Base-by-base conservation (phyloP, 2,329 filamentous ascomycete species). In the Xylaria sp. region DNA sequence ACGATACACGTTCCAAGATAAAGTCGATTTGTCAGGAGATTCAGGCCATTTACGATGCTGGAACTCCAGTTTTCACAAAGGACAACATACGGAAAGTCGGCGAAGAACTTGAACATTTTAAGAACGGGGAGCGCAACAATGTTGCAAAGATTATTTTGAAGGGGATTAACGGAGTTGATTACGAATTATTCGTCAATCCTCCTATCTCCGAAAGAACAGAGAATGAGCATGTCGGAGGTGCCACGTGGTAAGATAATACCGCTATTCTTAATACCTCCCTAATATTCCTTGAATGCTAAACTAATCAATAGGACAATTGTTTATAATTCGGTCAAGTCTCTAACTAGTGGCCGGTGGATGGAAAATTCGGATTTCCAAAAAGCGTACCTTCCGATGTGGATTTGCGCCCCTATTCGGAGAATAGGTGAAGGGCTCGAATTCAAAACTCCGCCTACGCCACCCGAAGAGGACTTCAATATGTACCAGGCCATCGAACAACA, bases 31-130 rank as follows among this genome's bases (percentile, higher is more conserved):
- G n/a, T n/a, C n/a, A n/a, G n/a, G n/a, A 10, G 38, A 58, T 58
- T 19, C 41, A 41, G 38, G 25, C 53, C 23, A 51, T 61, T n/a
- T 64, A 61, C 15, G 44, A 64, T 58, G 53, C 54, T 17, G 44
- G 44, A 43, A 61, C 62, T 19, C 62, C 62, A 10, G 17, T 64
- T 27, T 64, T 58, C 38, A 61, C 62, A 57, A 64, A 61, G 55
- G 54, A 61, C 27, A 33, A 25, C 11, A 61, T 64, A 29, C 58
- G 43, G 23, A 41, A 58, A 52, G 57, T 53, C 23, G 58, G 53
- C 29, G 23, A 63, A 33, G 40, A 64, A n/a, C 54, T 61, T 13
- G 25, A 29, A 2, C 25, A 31, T 54, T 63, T 56, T 49, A 56
- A 41, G n/a, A 44, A 56, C 8, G 53, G 53, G 6, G 44, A 43